These are phyloP conservation scores for Cercospora janseana DNA, from an alignment of 2,329 filamentous ascomycete genomes.

Conservation along the genomic window DNA sequence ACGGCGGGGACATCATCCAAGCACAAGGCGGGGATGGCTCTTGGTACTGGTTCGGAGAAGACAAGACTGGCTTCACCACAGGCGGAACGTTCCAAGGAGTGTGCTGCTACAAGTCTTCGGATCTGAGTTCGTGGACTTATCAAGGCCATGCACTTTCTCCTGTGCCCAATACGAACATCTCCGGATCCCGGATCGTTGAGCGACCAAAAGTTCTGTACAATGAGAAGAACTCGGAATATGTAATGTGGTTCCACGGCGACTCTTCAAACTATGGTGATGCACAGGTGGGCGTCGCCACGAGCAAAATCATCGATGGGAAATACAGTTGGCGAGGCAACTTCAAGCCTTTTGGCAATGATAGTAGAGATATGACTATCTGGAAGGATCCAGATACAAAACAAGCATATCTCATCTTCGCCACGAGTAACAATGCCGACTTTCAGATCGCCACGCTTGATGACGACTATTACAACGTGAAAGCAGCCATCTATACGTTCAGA, in stretches of 20 bases:
- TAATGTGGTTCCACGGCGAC: conserved; percentile 70
- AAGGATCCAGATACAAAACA: conserved; percentile 59
- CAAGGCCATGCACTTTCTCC: conserved; percentile 59
- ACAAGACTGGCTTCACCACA: conserved; percentile 61
- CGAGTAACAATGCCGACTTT: conserved; percentile 35
- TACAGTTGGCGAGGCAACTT: conserved; percentile 54
- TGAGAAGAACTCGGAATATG: conserved; percentile 60
- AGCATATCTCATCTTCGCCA: conserved; percentile 58
- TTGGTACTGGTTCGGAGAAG: conserved; percentile 69
- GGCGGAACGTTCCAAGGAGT: conserved; percentile 56
- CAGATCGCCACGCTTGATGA: conserved; percentile 28
- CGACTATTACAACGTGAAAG: conserved; percentile 29
- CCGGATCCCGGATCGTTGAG: conserved; percentile 59
- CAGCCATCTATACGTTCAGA: conserved; percentile 27
- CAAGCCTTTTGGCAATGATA: conserved; percentile 51
- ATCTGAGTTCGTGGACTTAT: conserved; percentile 65
- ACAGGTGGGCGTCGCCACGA: conserved; percentile 62
- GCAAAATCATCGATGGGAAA: conserved; percentile 58
- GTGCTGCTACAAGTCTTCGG: conserved; percentile 64
- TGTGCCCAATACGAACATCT: conserved; percentile 38
- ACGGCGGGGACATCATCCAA: conserved; percentile 63
- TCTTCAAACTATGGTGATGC: conserved; percentile 61
- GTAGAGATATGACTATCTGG: conserved; percentile 60
- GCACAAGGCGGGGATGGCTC: conserved; percentile 47
- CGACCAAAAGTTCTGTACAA: conserved; percentile 69